Conservation (phyloP, 176 grass and related monocot genomes). For the Eragrostis nindensis region DNA sequence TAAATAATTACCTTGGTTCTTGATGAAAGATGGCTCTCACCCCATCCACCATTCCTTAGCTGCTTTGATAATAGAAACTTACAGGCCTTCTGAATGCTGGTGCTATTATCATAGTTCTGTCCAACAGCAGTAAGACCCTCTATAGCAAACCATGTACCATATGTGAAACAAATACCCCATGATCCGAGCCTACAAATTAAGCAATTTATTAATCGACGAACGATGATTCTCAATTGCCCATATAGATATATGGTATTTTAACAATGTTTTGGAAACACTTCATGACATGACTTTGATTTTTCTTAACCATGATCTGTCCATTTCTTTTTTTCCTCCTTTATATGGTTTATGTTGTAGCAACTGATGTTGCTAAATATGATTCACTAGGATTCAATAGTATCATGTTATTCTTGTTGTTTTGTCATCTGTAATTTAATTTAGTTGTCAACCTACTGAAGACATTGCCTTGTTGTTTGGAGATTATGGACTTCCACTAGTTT, state of each 20-base stretch:
- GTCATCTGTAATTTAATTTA: conserved; percentile 8
- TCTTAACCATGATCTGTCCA: conserved; percentile 1
- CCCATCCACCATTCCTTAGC: conserved; percentile 64
- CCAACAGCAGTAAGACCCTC: conserved; percentile 59
- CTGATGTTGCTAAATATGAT: neutral
- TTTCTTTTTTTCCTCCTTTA: neutral
- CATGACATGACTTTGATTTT: neutral
- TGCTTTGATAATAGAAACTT: conserved; percentile 74
- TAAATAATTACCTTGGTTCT: conserved; percentile 50
- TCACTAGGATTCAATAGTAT: neutral
- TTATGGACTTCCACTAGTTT: neutral
- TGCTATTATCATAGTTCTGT: conserved; percentile 47
- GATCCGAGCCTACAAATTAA: conserved; percentile 65
- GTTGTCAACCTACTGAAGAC: conserved; percentile 5
- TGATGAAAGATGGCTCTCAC: conserved; percentile 79
- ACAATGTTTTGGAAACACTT: neutral
- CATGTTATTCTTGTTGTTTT: neutral
- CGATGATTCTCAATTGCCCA: neutral
- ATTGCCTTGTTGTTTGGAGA: neutral
- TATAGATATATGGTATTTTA: neutral
- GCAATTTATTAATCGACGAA: conserved; percentile 14
- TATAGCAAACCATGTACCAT: conserved; percentile 72
- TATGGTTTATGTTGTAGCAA: conserved; percentile 1
- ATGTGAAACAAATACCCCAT: conserved; percentile 79
- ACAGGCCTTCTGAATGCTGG: conserved; percentile 55